Conservation (phyloP, 2,329 filamentous ascomycete species). For the Aspergillus niger region DNA sequence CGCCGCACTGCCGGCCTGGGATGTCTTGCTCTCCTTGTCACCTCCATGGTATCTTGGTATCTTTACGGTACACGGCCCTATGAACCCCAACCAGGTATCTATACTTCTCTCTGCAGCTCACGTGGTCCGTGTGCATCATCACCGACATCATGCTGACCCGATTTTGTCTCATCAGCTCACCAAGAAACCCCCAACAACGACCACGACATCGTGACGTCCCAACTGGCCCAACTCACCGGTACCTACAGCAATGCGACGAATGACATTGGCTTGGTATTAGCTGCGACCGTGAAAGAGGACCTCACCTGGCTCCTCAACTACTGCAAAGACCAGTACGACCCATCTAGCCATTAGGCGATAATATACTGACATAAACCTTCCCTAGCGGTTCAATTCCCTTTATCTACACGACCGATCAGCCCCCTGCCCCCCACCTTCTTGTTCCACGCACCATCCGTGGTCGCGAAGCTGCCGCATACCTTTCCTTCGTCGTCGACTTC, state of each 20-base stretch:
- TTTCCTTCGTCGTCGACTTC: conserved; percentile 63
- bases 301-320: conserved; percentile 25
- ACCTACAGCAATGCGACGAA: conserved; percentile 18
- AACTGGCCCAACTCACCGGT: conserved; percentile 21
- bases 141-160: conserved; percentile 10
- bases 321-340: conserved; percentile 22
- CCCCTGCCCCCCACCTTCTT: conserved; percentile 26
- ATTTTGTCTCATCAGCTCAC: neutral
- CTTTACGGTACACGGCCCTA: conserved; percentile 16
- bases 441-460: conserved; percentile 47
- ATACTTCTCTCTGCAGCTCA: neutral
- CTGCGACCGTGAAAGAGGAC: conserved; percentile 22
- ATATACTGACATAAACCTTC: neutral
- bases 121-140: neutral
- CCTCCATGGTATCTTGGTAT: conserved; percentile 14
- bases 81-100: conserved; percentile 14
- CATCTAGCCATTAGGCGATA: neutral
- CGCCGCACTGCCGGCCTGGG: conserved; percentile 19
- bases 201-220: conserved; percentile 14
- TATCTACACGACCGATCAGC: conserved; percentile 32
- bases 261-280: conserved; percentile 21
- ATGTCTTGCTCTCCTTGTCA: conserved; percentile 20
- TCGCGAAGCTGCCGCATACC: conserved; percentile 64
- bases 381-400: conserved; percentile 25
- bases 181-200: conserved; percentile 8